Base-by-base conservation (phyloP, 805 yeast genomes). In the Debaryomyces tyrocola region DNA sequence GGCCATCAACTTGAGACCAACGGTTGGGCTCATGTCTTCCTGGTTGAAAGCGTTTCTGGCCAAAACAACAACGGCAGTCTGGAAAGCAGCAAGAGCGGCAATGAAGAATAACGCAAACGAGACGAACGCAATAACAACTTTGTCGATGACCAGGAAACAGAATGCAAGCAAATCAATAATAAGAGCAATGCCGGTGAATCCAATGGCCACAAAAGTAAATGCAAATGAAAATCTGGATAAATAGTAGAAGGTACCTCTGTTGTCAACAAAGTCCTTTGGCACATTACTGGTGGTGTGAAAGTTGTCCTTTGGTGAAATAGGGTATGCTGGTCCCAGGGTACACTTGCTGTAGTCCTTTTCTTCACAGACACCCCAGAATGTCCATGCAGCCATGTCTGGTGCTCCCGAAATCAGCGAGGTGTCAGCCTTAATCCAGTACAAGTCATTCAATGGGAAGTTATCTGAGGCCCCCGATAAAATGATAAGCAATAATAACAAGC, bases 341-440 rank as follows among this genome's bases (percentile, higher is more conserved):
- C 77, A 77, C 17, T 64, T 48, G 37, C 81, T 64, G 69, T 90
- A 90, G 64, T 82, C 74, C 37, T 60, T 51, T 45, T 79, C 78
- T 51, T 77, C 74, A 64, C 89, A 83, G 39, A 85, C 74, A 51
- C 85, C 83, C 78, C 92, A 91, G 66, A 80, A 80, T 9, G 91
- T 86, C 97, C 97, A 91, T 57, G 91, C 82, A 2, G 89, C 73
- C 12, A 66, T 60, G 33, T 62, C 63, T 24, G 76, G 69, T 6
- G 86, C 85, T 37, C 72, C 63, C 53, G 74, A 45, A 47, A 84
- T 79, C 35, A 63, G 67, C 4, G 78, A 60, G 41, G 96, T 90
- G 57, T 83, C 84, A 21, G 90, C 96, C 59, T 82, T 74, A 36
- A 91, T 60, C 91, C 94, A 90, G 70, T 85, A 90, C 66, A 89